phyloP scores from a whole-genome alignment of 2,329 filamentous ascomycete species.

The Karstenula rhodostoma region DNA sequence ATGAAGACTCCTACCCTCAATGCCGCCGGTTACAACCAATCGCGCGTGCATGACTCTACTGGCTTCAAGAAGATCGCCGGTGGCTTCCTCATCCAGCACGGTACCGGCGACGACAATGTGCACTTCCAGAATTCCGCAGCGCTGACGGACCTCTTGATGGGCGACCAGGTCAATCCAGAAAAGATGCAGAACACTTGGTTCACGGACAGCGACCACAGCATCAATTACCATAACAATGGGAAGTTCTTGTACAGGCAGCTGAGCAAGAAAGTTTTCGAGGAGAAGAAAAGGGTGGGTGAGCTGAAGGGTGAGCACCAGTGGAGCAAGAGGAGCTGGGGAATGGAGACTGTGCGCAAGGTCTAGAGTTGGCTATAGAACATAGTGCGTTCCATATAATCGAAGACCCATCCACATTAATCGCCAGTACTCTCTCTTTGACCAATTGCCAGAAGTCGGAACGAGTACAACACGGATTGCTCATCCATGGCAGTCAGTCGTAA shows the following conservation, averaged over 20 bases:
- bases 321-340: conserved; percentile 46
- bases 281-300: conserved; percentile 61
- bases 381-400: not conserved
- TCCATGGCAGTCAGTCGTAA: not conserved
- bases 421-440: not conserved
- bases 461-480: not conserved
- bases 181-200: conserved; percentile 72
- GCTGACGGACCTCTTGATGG: conserved; percentile 68
- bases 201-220: conserved; percentile 71
- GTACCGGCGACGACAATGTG: conserved; percentile 75
- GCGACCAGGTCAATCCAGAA: conserved; percentile 64
- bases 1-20: conserved; percentile 71
- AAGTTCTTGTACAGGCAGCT: conserved; percentile 70
- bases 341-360: conserved; percentile 15
- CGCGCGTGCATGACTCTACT: conserved; percentile 64
- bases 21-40: conserved; percentile 66
- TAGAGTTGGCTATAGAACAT: not conserved
- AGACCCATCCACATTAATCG: not conserved
- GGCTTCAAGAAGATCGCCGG: conserved; percentile 71
- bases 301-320: conserved; percentile 55
- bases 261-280: conserved; percentile 66
- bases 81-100: conserved; percentile 70
- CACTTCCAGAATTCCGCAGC: conserved; percentile 73
- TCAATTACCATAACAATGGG: conserved; percentile 64
- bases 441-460: not conserved